phyloP scores from a whole-genome alignment of 176 grass and related monocot species.

The Hordeum marinum region DNA sequence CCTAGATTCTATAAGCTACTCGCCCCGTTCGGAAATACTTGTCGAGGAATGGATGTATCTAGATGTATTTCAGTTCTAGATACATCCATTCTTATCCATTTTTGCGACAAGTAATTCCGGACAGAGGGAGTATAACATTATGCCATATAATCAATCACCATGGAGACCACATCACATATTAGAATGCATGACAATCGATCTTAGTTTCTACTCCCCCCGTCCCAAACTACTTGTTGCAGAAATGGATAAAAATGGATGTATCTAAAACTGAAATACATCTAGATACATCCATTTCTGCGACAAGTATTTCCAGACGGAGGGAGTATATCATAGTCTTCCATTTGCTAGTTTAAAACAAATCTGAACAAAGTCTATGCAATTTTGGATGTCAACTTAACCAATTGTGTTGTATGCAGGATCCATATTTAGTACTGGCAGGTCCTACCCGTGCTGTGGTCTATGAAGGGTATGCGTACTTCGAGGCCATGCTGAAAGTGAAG shows the following conservation, averaged over 20 bases:
- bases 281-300: too few relatives aligned
- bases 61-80: too few relatives aligned
- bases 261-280: too few relatives aligned
- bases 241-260: too few relatives aligned
- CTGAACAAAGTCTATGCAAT: neutral
- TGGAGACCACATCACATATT: neutral
- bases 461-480: neutral
- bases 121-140: too few relatives aligned
- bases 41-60: too few relatives aligned
- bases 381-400: neutral
- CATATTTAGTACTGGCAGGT: neutral
- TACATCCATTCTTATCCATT: too few relatives aligned
- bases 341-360: neutral
- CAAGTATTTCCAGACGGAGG: too few relatives aligned
- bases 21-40: too few relatives aligned
- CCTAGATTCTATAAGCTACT: neutral
- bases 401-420: neutral
- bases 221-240: too few relatives aligned
- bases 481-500: constrained; percentile 5
- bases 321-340: neutral
- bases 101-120: too few relatives aligned
- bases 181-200: neutral
- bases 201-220: neutral
- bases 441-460: neutral
- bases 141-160: neutral